Evolutionary conservation across 805 yeast genomes (phyloP), one percentile per base, ranked within the genome.

Genomic region (Ogataea paradorogensis): DNA sequence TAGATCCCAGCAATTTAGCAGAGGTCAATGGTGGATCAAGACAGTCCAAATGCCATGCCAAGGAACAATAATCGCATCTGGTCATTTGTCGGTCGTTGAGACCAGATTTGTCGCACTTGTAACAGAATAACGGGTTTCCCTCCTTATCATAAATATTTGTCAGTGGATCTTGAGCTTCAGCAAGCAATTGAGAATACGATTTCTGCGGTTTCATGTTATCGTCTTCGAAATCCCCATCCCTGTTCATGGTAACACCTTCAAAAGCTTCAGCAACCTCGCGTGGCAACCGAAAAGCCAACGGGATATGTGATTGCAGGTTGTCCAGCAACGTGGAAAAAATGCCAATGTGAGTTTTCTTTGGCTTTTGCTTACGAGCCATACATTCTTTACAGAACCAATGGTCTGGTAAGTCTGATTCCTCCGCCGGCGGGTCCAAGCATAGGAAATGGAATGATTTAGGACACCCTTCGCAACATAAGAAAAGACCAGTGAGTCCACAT

Each of bases 401-500:
- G 26, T 84, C 96, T 0, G 98, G 98, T 7, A 87, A 63, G 27
- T 73, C 58, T 35, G 74, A 71, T 29, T 83, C 88, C 50, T 83
- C 87, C 24, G 82, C 64, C 0, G 99, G 98, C 3, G 98, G 98
- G 53, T 86, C 84, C 45, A 91, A 76, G 60, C 99, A 91, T 5
- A 85, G 71, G 56, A 93, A 88, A 58, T 91, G 99, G 63, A 91
- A 93, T 2, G 96, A 85, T 52, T 73, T 74, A 0, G 97, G 96
- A 62, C 99, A 91, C 2, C 85, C 72, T 52, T 91, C 99, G 64
- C 99, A 91, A 63, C 98, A 93, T 16, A 91, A 69, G 52, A 91
- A 89, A 20, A 85, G 73, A 9, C 99, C 99, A 0, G 89, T 70
- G 20, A 88, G 86, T 2, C 95, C 90, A 65, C 99, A 91, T 0